Base-by-base conservation (phyloP, 805 yeast species). In the Schizosaccharomyces lindneri region DNA sequence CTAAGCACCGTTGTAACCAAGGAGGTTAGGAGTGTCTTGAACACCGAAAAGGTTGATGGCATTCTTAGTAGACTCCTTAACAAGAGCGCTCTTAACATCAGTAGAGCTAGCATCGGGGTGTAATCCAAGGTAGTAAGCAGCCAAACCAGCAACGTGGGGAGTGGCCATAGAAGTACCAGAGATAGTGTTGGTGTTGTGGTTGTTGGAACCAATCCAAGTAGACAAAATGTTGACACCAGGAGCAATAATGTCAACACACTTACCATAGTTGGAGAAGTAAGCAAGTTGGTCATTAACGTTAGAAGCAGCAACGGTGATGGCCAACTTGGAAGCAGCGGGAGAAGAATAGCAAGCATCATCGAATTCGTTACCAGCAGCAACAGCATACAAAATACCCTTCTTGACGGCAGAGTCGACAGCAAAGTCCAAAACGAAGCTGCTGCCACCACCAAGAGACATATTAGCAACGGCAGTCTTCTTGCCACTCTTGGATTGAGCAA, bases 261-360 rank as follows among this genome's bases (percentile, higher is more conserved):
- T 79, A 72, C 98, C 98, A 73, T 80, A 89, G 79, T 90, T 93
- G 62, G 97, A 88, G 78, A 93, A 93, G 74, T 84, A 83, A 31
- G 98, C 97, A 76, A 95, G 87, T 62, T 81, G 76, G 70, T 93
- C 97, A 62, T 85, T 80, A 67, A 85, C 77, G 63, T 94, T 85
- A 13, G 95, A 83, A 29, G 98, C 97, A 72, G 96, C 98, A 61
- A 90, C 97, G 59, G 96, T 87, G 68, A 90, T 80, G 57, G 95
- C 80, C 65, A 74, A 72, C 64, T 73, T 75, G n/a, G 83, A 82
- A 63, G 78, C 74, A 11, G 83, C 83, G 43, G 83, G 83, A n/a
- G 83, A 80, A 63, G 74, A 73, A 65, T 76, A 73, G 71, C 82
- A 80, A 15, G 83, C 83, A 66, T 79, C 82, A 61, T 76, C 77